Conservation (phyloP, 1,284 basidiomycete species). For the Ustilago esculenta region DNA sequence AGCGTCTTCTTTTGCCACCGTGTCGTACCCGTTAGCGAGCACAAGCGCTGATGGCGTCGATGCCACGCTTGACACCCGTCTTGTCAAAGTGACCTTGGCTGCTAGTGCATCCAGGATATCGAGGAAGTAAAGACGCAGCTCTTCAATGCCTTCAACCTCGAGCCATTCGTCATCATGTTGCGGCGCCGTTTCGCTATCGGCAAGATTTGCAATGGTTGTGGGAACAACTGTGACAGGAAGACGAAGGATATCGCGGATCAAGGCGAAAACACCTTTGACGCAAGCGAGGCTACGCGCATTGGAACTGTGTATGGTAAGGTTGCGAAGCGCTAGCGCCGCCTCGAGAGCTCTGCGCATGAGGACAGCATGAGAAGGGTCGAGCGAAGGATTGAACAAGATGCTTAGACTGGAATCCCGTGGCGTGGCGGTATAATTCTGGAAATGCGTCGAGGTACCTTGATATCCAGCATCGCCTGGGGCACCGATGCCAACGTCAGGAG, state of each 20-base stretch:
- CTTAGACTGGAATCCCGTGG: not conserved
- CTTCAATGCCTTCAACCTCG: constrained; percentile 54
- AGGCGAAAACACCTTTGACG: constrained; percentile 26
- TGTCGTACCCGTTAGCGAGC: not conserved
- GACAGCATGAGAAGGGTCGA: constrained; percentile 34
- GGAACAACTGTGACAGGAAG: constrained; percentile 22
- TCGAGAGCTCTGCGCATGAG: constrained; percentile 57
- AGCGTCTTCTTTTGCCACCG: not conserved
- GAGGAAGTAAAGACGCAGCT: constrained; percentile 59
- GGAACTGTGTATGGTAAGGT: constrained; percentile 29
- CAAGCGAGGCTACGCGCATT: constrained; percentile 41
- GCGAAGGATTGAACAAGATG: constrained; percentile 14
- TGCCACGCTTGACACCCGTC: constrained; percentile 26
- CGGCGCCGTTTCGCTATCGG: not conserved
- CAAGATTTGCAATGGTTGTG: not conserved
- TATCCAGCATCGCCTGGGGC: constrained; percentile 44
- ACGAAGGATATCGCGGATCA: constrained; percentile 44
- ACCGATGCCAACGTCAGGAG: constrained; percentile 51
- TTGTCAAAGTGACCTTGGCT: constrained; percentile 33
- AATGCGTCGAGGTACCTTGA: constrained; percentile 20
- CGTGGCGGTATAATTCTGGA: too few relatives aligned
- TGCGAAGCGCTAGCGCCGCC: constrained; percentile 56
- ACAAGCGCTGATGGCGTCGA: not conserved
- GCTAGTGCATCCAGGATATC: constrained; percentile 59
- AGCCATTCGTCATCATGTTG: constrained; percentile 40